Conservation (phyloP, 768 basidiomycete species). For the Pulveroboletus sp. region DNA sequence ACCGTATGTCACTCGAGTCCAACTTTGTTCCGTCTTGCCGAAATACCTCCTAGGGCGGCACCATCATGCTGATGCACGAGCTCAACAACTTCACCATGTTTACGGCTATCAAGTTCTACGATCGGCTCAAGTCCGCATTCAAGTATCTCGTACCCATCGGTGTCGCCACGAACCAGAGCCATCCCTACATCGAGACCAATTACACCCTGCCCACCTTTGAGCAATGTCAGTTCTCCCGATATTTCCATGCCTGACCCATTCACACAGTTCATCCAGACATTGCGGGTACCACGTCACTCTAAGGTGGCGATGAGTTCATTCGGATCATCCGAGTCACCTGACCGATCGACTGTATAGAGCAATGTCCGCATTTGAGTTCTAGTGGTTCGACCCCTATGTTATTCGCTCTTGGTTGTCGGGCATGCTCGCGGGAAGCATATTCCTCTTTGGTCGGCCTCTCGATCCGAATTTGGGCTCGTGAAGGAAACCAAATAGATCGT, state of each 20-base stretch:
- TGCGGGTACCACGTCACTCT: slow-evolving; percentile 23
- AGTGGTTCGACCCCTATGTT: no score
- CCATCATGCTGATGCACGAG: slow-evolving; percentile 56
- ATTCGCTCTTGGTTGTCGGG: no score
- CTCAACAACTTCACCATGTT: slow-evolving; percentile 59
- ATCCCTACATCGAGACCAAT: slow-evolving; percentile 50
- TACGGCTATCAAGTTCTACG: slow-evolving; percentile 52
- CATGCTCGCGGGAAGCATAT: no score
- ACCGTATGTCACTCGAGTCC: slow-evolving; percentile 24
- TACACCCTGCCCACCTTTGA: slow-evolving; percentile 40
- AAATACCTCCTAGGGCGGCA: slow-evolving; percentile 36
- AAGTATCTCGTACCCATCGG: slow-evolving; percentile 50
- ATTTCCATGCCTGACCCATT: no score
- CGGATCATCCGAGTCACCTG: no score
- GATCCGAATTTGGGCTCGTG: no score
- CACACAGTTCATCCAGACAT: slow-evolving; percentile 15
- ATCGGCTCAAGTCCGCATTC: slow-evolving; percentile 44
- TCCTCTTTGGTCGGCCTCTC: no score
- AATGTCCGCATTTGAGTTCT: no score
- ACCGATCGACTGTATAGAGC: no score
- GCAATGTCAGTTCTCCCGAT: slow-evolving; percentile 39
- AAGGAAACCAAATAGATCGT: no score
- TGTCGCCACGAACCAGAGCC: slow-evolving; percentile 47
- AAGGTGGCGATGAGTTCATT: no score
- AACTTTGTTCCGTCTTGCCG: background rate